Percentiles rank a stretch among this genome's conserved stretches.
These are phyloP conservation scores for Galerina marginata DNA, from an alignment of 768 basidiomycete genomes.

Conservation along the genomic window DNA sequence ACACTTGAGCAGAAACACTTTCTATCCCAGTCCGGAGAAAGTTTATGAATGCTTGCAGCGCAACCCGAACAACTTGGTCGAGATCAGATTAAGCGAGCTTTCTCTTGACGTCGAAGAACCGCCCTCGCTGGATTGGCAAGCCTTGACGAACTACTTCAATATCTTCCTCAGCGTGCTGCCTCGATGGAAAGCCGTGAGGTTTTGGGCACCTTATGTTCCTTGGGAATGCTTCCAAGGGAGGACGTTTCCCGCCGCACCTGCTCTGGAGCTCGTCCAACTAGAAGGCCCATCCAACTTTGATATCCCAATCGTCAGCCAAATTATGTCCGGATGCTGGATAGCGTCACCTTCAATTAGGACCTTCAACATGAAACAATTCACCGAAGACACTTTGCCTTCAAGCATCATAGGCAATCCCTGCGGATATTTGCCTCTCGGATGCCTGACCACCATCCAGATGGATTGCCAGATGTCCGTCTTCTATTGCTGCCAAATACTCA, in stretches of 20 bases:
- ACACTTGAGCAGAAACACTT: background rate
- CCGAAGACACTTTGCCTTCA: background rate
- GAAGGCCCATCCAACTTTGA: constrained; percentile 6
- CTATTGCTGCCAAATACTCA: constrained; percentile 6
- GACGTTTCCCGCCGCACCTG: background rate
- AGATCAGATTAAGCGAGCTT: constrained; percentile 5
- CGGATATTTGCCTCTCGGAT: background rate
- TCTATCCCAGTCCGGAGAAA: background rate
- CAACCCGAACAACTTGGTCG: background rate
- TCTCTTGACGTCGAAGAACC: background rate
- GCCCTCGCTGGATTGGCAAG: background rate
- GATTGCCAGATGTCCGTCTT: constrained; percentile 8
- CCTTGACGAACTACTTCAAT: constrained; percentile 6
- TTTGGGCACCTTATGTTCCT: constrained; percentile 10
- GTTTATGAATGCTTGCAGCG: background rate
- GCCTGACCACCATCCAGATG: constrained; percentile 1
- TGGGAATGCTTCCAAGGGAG: constrained; percentile 1
- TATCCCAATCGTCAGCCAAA: background rate
- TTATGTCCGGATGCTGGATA: constrained; percentile 1
- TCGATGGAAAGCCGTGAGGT: constrained; percentile 1
- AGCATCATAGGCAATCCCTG: background rate
- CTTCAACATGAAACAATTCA: constrained; percentile 8
- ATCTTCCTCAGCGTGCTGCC: constrained; percentile 7
- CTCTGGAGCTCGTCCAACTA: constrained; percentile 1
- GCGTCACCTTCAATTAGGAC: constrained; percentile 2